Base-by-base conservation (phyloP, 345 rosid species). In the Citrus unshiu region DNA sequence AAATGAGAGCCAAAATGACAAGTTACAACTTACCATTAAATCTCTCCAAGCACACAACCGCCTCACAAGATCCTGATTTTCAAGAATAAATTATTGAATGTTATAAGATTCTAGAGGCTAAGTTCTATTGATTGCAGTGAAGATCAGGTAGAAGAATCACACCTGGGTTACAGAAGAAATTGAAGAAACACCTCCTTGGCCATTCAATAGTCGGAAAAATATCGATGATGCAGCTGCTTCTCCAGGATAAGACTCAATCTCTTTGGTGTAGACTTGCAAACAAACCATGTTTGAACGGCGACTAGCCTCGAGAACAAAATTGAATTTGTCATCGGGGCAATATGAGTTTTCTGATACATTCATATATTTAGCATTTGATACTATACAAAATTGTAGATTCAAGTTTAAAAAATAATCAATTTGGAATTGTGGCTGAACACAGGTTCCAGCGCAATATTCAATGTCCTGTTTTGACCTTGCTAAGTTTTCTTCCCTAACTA, bases 31-130 rank as follows among this genome's bases (percentile, higher is more conserved):
- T 59, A 93, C 99, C 98, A 93, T 95, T 77, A 93, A 78, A 74
- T 95, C 99, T 84, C 99, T 90, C 99, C 99, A 95, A 71, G 91
- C 87, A 83, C 98, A 95, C 71, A 95, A 71, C 81, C 90, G 84
- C 81, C 95, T 89, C 73, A 95, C 94, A 73, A 88, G 83, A 84
- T 89, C 93, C 91, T 95, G 96, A 83, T 87, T 85, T 58, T 60
- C 66, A 73, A 75, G 27, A 37, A 80, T 61, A 27, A n/a, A 65
- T 25, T 43, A 76, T 67, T 59, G 80, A 40, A 43, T 0, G 65
- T 72, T 32, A 80, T 70, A 57, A 24, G 43, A 22, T 46, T 35
- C 12, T 37, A 40, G 12, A 75, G 34, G 68, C 7, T 67, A 14
- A 57, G 60, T 32, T 18, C 56, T 43, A 75, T 25, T 62, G 59